Evolutionary conservation across 257 asterid species (phyloP), one percentile per base, ranked within the genome.

Genomic region (Fraxinus americana): DNA sequence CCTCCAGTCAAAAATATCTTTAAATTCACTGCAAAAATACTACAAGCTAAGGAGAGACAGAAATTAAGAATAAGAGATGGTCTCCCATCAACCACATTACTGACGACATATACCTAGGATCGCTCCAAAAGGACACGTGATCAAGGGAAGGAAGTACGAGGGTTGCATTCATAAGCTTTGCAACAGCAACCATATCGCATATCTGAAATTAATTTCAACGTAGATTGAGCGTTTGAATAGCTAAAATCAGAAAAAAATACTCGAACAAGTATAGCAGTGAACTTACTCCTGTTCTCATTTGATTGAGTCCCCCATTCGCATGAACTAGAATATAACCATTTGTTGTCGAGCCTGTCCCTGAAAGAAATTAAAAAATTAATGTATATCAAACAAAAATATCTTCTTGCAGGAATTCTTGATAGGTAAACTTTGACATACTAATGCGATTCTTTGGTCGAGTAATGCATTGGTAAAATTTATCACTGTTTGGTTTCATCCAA

Each of bases 1-100:
- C 87, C 80, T 89, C 98, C 97, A 92, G 50, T 94, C 92, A 79
- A 94, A 94, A 45, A 94, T 88, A 80, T 94, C 98, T 84, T 94
- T 91, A 45, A 94, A 94, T 39, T 82, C 93, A 63, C 98, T 94
- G 93, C 75, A 72, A 35, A 65, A 43, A 81, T 4, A 63, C 29
- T 38, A 34, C 41, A 9, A 52, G 35, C 25, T 61, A 52, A 80
- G 79, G 73, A 5, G 34, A 16, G 23, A 76, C 11, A 1, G 34
- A 73, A 29, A 72, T 16, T 39, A 17, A 8, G 35, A 63, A 63
- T 36, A 27, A 11, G 17, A 27, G 16, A 63, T 63, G 34, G 34
- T n/a, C 36, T 25, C 9, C 3, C 4, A 23, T 61, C 17, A 8
- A 23, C 34, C 16, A 63, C 16, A 63, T 63, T 27, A 25, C 0